phyloP scores from a whole-genome alignment of 2,329 filamentous ascomycete species.

The Ophiocordyceps camponoti-floridani region DNA sequence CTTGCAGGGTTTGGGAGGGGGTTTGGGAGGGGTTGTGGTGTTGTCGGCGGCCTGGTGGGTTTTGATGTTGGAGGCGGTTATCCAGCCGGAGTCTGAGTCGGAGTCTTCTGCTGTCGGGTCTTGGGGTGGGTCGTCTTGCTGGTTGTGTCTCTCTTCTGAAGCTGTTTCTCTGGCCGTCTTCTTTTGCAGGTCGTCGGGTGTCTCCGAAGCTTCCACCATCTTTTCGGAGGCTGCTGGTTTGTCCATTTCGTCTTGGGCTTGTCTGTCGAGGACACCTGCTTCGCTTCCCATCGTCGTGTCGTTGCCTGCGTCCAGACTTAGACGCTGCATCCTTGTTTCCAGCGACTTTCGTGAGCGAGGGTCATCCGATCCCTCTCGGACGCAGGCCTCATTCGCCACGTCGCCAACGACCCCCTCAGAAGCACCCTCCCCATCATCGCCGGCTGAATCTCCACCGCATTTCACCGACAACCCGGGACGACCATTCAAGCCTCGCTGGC shows the following conservation, averaged over 20 bases:
- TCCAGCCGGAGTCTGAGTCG: constrained; percentile 65
- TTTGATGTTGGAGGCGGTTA: constrained; percentile 82
- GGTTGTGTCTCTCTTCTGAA: constrained; percentile 17
- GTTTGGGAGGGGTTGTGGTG: constrained; percentile 24
- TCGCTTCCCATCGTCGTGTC: too few species aligned
- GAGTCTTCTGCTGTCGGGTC: constrained; percentile 15
- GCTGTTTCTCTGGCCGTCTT: constrained; percentile 7
- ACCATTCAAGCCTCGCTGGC: constrained; percentile 63
- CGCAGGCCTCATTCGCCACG: constrained; percentile 3
- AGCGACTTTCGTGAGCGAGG: not conserved
- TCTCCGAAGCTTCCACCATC: too few species aligned
- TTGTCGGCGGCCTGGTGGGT: constrained; percentile 59
- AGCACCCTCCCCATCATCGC: not conserved
- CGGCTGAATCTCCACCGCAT: too few species aligned
- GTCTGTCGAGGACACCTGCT: too few species aligned
- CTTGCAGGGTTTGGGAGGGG: constrained; percentile 53
- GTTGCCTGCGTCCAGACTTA: too few species aligned
- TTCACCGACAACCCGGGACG: constrained; percentile 16
- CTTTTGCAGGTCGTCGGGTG: too few species aligned
- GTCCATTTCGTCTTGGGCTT: too few species aligned
- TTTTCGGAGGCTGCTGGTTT: too few species aligned
- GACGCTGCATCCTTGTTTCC: too few species aligned
- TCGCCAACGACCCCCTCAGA: not conserved
- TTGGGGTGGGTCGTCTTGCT: too few species aligned
- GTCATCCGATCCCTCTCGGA: constrained; percentile 8